Percentiles rank a stretch among this genome's conserved stretches.
Evolutionary conservation across 768 basidiomycete species (phyloP).

Genomic region (Mycena haematopus): DNA sequence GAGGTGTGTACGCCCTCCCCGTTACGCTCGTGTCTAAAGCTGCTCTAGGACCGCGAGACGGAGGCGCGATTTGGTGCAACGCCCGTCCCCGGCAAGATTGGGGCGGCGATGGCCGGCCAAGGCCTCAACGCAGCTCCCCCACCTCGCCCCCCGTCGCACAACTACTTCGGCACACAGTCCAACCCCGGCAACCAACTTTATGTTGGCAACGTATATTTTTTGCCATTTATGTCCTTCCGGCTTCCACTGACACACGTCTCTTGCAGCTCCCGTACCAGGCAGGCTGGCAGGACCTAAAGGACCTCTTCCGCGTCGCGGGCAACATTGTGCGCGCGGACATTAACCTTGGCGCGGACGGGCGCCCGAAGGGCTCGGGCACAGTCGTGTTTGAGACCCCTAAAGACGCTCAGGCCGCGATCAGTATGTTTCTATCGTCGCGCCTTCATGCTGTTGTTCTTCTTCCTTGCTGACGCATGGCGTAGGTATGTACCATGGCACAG

Average conservation of each 20-base stretch:
- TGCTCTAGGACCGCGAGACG: constrained; percentile 87
- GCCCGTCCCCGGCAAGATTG: constrained; percentile 95
- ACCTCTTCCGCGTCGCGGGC: constrained; percentile 94
- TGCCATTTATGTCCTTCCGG: background rate
- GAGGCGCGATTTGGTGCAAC: constrained; percentile 95
- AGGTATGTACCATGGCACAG: constrained; percentile 98
- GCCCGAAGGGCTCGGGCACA: constrained; percentile 96
- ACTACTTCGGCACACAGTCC: constrained; percentile 62
- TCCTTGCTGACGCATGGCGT: constrained; percentile 5
- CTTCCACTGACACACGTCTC: background rate
- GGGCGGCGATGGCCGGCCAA: constrained; percentile 95
- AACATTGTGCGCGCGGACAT: constrained; percentile 96
- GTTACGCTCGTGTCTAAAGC: background rate
- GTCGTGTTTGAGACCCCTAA: constrained; percentile 93
- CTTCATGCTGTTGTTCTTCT: background rate
- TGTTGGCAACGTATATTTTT: constrained; percentile 79
- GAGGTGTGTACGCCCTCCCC: constrained; percentile 65
- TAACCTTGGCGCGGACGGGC: constrained; percentile 90
- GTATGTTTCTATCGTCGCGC: constrained; percentile 52
- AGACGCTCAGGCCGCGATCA: constrained; percentile 91
- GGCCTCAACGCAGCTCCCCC: constrained; percentile 81
- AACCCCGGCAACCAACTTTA: constrained; percentile 94
- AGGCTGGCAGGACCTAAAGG: constrained; percentile 99
- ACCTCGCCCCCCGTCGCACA: constrained; percentile 83
- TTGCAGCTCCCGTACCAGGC: constrained; percentile 92